Evolutionary conservation across 2,329 filamentous ascomycete genomes (phyloP), one percentile per base, ranked within the genome.

Genomic region (Aspergillus luchuensis): DNA sequence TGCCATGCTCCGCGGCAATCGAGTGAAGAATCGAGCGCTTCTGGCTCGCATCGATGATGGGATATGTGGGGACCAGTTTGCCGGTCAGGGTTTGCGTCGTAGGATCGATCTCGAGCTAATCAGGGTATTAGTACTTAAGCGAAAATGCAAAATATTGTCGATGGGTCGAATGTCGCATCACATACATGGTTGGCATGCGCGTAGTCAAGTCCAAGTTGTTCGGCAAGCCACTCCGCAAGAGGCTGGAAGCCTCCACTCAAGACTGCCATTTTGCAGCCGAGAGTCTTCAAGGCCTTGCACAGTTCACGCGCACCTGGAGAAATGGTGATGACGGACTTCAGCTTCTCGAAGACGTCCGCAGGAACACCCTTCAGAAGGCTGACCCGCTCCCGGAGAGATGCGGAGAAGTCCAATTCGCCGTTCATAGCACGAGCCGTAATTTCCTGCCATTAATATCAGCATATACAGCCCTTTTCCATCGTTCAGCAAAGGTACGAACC

Each of bases 361-460:
- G 91, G 87, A 7, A 97, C 87, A 33, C 93, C 94, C 69, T 89
- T 90, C 43, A 99, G 85, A 47, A 98, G 82, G 43, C 84, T 84
- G 28, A 96, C 92, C 19, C 95, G 86, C 74, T 91, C 91, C 60
- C 88, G 87, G 71, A 99, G 87, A 0, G 91, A 93, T 0, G 86
- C 85, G 56, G 93, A 88, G 69, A 99, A 99, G 75, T 97, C 93
- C 38, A 98, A 83, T 80, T 98, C 93, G 62, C 95, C 95, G 67
- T 94, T 89, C 95, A 99, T 99, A 38, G 95, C 94, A 36, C 92
- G 89, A 61, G 89, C 89, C 0, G 95, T 99, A 68, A 99, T 98
- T 69, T 89, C 84, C 80, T 81, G 47, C 38, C 13, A n/a, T 60
- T 13, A 49, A 47, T 30, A 45, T 69, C 57, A 67, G 58, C 23